A percentile compares a stretch with the other conserved stretches of the same genome.
These are phyloP conservation scores for Delphinella strobiligena DNA, from an alignment of 2,329 filamentous ascomycete species.

Conservation along the genomic window DNA sequence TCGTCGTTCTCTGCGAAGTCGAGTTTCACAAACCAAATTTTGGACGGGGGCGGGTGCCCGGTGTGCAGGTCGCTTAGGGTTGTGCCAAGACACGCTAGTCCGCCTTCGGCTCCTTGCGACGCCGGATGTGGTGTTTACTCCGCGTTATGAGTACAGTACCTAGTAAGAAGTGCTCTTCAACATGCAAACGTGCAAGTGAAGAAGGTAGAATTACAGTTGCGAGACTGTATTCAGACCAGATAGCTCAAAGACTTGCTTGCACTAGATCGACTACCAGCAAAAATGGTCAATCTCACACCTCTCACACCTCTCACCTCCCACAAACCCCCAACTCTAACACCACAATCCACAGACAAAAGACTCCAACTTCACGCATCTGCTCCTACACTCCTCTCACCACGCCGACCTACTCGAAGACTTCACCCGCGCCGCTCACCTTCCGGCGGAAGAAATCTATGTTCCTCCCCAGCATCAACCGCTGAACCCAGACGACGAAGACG, in stretches of 20 bases:
- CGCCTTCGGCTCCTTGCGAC: not conserved
- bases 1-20: not conserved
- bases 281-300: too few species aligned
- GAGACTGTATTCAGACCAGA: too few species aligned
- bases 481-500: constrained; percentile 80
- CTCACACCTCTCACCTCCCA: too few species aligned
- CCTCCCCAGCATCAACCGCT: constrained; percentile 66
- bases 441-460: constrained; percentile 67
- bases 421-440: constrained; percentile 25
- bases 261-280: too few species aligned
- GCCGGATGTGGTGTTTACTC: not conserved
- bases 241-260: too few species aligned
- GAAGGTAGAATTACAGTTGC: too few species aligned
- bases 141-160: not conserved
- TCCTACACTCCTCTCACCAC: constrained; percentile 59
- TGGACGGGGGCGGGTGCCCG: not conserved
- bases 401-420: constrained; percentile 64
- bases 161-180: not conserved
- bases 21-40: not conserved
- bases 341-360: constrained; percentile 41
- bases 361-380: constrained; percentile 61
- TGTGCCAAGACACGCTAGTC: not conserved
- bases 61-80: not conserved
- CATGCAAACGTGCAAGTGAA: not conserved
- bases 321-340: too few species aligned